A percentile compares a stretch with the other conserved stretches of the same genome.
phyloP scores from a whole-genome alignment of 164 flowering plant genomes.

The Stephania japonica region DNA sequence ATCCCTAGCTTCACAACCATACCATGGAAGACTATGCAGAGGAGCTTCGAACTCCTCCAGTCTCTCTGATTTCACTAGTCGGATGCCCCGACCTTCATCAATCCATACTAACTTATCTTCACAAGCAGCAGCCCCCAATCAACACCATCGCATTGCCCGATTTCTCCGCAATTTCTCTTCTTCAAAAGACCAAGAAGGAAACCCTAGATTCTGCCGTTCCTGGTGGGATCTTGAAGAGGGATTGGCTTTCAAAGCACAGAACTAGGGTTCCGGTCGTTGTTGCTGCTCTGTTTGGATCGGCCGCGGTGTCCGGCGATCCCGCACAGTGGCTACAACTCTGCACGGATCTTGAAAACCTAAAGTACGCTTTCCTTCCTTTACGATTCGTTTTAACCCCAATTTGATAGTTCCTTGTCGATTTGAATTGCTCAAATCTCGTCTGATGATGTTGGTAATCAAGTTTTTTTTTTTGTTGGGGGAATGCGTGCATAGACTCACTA shows the following conservation, averaged over 20 bases:
- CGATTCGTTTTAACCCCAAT: background rate
- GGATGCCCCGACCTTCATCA: conserved; percentile 76
- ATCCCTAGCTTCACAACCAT: too few species aligned
- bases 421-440: background rate
- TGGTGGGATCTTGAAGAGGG: conserved; percentile 60
- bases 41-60: conserved; percentile 89
- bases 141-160: conserved; percentile 85
- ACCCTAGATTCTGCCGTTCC: conserved; percentile 15
- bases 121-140: conserved; percentile 76
- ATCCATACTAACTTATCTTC: conserved; percentile 54
- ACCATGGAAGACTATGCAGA: conserved; percentile 92
- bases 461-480: background rate
- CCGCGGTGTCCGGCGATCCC: conserved; percentile 79
- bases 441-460: background rate
- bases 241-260: conserved; percentile 87
- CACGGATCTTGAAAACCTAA: conserved; percentile 75
- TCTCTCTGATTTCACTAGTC: conserved; percentile 51
- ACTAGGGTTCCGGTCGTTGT: conserved; percentile 68
- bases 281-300: conserved; percentile 62
- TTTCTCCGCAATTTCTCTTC: conserved; percentile 50
- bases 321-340: conserved; percentile 91
- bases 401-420: background rate
- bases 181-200: conserved; percentile 28
- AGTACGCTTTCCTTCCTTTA: conserved; percentile 36
- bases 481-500: background rate